phyloP scores from a whole-genome alignment of 257 asterid species.

The Solanum ahanhuiri region DNA sequence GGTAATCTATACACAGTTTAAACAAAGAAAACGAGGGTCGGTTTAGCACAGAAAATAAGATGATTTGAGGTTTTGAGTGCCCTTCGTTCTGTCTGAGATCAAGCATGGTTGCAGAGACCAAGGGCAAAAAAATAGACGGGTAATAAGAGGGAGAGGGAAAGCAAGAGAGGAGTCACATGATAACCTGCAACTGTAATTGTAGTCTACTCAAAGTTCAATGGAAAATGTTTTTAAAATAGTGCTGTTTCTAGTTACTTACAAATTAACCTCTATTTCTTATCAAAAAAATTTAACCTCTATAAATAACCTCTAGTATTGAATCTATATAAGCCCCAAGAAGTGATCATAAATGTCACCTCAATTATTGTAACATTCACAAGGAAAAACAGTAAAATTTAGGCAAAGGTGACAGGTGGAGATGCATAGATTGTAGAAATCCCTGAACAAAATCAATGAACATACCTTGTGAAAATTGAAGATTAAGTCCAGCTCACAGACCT shows the following conservation, averaged over 20 bases:
- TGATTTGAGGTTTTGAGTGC: not conserved
- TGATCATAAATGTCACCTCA: not conserved
- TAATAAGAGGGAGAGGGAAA: not conserved
- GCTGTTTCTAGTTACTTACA: not conserved
- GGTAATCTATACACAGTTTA: not conserved
- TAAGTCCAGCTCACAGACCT: constrained; percentile 96
- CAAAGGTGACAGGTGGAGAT: not conserved
- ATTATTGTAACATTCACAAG: not conserved
- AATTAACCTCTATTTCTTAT: not conserved
- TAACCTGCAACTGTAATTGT: not conserved
- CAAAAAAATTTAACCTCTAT: not conserved
- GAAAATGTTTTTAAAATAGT: not conserved
- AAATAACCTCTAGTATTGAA: not conserved
- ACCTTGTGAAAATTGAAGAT: constrained; percentile 97
- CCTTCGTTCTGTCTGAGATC: not conserved
- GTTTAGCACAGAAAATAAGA: not conserved
- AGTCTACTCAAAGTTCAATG: not conserved
- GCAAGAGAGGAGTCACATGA: not conserved
- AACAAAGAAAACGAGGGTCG: not conserved
- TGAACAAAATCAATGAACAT: constrained; percentile 7
- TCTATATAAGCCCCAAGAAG: not conserved
- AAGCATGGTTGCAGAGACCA: not conserved
- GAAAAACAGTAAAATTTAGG: not conserved
- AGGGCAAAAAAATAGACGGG: not conserved
- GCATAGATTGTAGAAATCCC: not conserved